Base-by-base conservation (phyloP, 1,284 basidiomycete genomes). In the Malassezia restricta region DNA sequence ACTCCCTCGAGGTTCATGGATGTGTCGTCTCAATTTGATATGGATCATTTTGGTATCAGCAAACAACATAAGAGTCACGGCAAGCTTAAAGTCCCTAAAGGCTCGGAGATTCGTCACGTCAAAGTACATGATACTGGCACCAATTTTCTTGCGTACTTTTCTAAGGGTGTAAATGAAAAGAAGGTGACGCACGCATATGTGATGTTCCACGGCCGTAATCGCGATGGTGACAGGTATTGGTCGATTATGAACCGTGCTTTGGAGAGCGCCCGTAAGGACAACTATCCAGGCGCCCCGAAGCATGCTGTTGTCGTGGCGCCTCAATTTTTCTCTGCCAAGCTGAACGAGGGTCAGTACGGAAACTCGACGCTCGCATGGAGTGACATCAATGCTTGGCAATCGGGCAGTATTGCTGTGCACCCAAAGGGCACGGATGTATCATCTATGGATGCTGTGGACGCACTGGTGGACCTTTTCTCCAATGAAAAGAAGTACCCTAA, bases 311-410 rank as follows among this genome's bases (percentile, higher is more conserved):
- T 72, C 28, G 57, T 65, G 14, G 68, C 70, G 8, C 68, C 70
- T 0, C 47, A 71, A 35, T 71, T 71, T 50, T 71, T 62, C 51
- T 63, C 59, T 11, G 45, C 43, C 1, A 52, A 47, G 17, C 53
- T 61, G 43, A 72, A 71, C 53, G 33, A 28, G 14, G 66, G 64
- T 0, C 63, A 71, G 49, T 72, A 71, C 40, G 32, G 43, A 12
- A 43, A 53, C 14, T 28, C 59, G 27, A 58, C 64, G 28, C 46
- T 72, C 6, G 70, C 70, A 0, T 72, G 65, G 63, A 58, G 31
- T 30, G 68, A 66, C 30, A 55, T 63, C 40, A 72, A 72, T 40
- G 62, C 64, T 0, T 72, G 70, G 70, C 61, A 69, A 29, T 62
- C 66, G 0, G 70, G 70, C 24, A 62, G 62, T 40, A 44, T 56